Evolutionary conservation across 2,329 filamentous ascomycete species (phyloP).

Genomic region (Fusarium sp.): DNA sequence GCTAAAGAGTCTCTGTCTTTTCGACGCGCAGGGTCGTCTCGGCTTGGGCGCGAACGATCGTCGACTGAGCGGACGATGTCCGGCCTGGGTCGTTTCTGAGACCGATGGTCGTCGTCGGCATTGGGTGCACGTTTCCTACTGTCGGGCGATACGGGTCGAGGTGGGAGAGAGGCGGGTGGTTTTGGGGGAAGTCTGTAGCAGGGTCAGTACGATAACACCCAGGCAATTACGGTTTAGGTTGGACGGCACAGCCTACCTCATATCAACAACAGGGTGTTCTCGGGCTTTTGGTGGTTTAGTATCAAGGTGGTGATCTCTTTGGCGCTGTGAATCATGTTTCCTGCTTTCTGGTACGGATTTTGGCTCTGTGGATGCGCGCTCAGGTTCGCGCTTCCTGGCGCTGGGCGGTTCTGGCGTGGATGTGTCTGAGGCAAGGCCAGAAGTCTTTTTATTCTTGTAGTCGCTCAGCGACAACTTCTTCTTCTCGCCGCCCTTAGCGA

Average conservation of each 20-base stretch:
- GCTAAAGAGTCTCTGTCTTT: slow-evolving; percentile 49
- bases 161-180: slow-evolving; percentile 51
- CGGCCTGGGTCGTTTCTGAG: slow-evolving; percentile 60
- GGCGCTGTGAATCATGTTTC: slow-evolving; percentile 43
- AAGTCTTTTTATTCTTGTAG: slow-evolving; percentile 67
- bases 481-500: slow-evolving; percentile 60
- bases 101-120: slow-evolving; percentile 57
- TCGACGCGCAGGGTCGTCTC: slow-evolving; percentile 51
- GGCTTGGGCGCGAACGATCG: slow-evolving; percentile 49
- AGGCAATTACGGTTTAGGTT: neutral
- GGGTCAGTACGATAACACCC: slow-evolving; percentile 31
- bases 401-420: slow-evolving; percentile 53
- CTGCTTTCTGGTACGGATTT: slow-evolving; percentile 39
- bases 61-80: slow-evolving; percentile 52
- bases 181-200: slow-evolving; percentile 52
- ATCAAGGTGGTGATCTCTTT: slow-evolving; percentile 46
- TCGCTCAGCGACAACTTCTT: slow-evolving; percentile 70
- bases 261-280: slow-evolving; percentile 47
- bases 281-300: slow-evolving; percentile 49
- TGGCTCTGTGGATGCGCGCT: slow-evolving; percentile 46
- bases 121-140: slow-evolving; percentile 62
- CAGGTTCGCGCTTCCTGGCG: slow-evolving; percentile 49
- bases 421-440: slow-evolving; percentile 51
- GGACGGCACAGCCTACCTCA: slow-evolving; percentile 43
- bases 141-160: slow-evolving; percentile 57